Evolutionary conservation across 1,284 basidiomycete species (phyloP).

Genomic region (Tilletia horrida): DNA sequence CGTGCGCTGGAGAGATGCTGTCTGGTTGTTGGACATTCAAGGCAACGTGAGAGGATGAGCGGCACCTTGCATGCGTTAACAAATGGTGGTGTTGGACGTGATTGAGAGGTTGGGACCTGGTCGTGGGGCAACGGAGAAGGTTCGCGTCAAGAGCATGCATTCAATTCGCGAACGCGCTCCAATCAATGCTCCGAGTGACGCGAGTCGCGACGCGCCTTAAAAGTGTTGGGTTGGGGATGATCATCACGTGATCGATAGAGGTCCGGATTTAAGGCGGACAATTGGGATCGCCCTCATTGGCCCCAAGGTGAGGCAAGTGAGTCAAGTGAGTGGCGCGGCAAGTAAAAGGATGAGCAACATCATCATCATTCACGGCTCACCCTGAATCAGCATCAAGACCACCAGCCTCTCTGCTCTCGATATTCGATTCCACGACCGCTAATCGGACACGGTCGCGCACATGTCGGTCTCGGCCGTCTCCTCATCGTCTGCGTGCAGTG

Average conservation of each 20-base stretch:
- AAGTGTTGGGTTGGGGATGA: no score
- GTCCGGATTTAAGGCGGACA: constrained; percentile 5
- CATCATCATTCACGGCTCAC: background rate
- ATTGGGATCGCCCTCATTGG: no score
- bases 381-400: background rate
- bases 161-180: no score
- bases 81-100: no score
- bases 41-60: background rate
- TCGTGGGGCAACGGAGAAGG: no score
- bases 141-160: no score
- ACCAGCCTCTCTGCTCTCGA: background rate
- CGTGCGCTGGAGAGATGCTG: background rate
- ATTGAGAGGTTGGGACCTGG: no score
- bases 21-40: background rate
- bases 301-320: no score
- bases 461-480: constrained; percentile 1
- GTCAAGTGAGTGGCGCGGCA: no score
- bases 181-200: no score
- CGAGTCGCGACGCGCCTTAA: no score
- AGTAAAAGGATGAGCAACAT: background rate
- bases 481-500: background rate
- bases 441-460: background rate
- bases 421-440: background rate
- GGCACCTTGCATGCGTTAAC: no score
- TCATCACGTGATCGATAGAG: background rate